These are phyloP conservation scores for Zygosaccharomyces pseudorouxii DNA, from an alignment of 805 yeast genomes.

Conservation along the genomic window DNA sequence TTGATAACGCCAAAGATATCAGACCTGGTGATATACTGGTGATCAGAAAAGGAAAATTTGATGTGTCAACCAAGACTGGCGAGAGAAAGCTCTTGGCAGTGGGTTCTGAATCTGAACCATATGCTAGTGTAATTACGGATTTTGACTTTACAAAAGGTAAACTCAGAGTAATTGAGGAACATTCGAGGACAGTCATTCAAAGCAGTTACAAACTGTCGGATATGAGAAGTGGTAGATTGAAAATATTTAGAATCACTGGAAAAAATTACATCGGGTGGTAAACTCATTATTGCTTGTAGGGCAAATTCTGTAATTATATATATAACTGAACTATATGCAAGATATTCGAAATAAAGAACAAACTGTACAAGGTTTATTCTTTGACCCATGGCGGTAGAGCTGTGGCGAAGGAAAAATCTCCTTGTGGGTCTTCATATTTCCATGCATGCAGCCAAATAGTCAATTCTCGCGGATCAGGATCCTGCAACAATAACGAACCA, in stretches of 20 bases:
- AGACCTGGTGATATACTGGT: conserved; percentile 83
- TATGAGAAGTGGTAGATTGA: conserved; percentile 70
- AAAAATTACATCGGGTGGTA: conserved; percentile 72
- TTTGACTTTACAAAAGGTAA: conserved; percentile 71
- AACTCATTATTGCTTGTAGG: background rate
- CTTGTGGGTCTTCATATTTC: conserved; percentile 33
- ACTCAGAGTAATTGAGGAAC: conserved; percentile 59
- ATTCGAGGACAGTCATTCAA: conserved; percentile 50
- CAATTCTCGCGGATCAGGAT: conserved; percentile 27
- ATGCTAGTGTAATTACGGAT: conserved; percentile 59
- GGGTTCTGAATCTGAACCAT: conserved; percentile 53
- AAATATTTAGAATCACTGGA: conserved; percentile 76
- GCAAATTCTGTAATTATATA: background rate
- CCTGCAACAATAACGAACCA: conserved; percentile 21
- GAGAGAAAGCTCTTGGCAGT: conserved; percentile 50
- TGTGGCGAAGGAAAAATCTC: conserved; percentile 39
- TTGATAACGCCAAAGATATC: conserved; percentile 54
- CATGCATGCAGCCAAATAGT: conserved; percentile 35
- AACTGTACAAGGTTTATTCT: background rate
- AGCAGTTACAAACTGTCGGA: conserved; percentile 66
- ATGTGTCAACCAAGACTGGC: conserved; percentile 50
- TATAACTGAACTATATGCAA: background rate
- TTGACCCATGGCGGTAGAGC: conserved; percentile 46
- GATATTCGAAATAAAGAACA: background rate
- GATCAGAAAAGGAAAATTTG: conserved; percentile 69